phyloP scores from a whole-genome alignment of 2,329 filamentous ascomycete genomes.

The Aureobasidium sp. region DNA sequence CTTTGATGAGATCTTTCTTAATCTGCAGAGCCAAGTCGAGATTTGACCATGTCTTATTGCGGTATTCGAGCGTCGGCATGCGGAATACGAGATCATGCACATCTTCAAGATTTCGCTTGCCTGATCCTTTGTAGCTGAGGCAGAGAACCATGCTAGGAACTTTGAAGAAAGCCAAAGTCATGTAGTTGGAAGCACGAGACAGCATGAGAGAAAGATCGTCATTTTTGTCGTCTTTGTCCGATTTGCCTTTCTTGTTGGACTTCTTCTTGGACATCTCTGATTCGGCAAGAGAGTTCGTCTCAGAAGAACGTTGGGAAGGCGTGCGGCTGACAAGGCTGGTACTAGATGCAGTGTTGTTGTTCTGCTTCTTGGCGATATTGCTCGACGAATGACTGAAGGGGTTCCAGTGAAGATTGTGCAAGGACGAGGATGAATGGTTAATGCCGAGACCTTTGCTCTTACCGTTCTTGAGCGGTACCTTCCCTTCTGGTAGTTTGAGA shows the following conservation, averaged over 20 bases:
- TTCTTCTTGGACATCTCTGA: conserved; percentile 24
- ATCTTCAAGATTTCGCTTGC: conserved; percentile 91
- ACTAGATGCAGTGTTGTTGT: conserved; percentile 22
- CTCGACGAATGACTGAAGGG: conserved; percentile 34
- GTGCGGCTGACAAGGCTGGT: conserved; percentile 23
- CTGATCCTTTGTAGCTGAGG: conserved; percentile 92
- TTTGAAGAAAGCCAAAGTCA: conserved; percentile 93
- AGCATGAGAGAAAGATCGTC: conserved; percentile 98
- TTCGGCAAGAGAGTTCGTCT: conserved; percentile 18
- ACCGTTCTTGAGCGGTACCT: conserved; percentile 21
- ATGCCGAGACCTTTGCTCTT: conserved; percentile 29
- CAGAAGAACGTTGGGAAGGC: conserved; percentile 26
- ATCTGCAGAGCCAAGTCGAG: conserved; percentile 85
- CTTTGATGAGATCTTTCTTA: conserved; percentile 90
- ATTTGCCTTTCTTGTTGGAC: conserved; percentile 32
- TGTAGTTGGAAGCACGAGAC: conserved; percentile 86
- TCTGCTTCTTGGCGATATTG: conserved; percentile 17
- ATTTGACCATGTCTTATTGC: conserved; percentile 99
- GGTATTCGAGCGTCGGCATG: conserved; percentile 87
- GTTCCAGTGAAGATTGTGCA: conserved; percentile 30
- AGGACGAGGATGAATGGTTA: conserved; percentile 15
- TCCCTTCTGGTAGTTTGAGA: conserved; percentile 47
- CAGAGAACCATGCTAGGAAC: conserved; percentile 93
- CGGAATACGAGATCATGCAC: conserved; percentile 97
- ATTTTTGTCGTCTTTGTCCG: conserved; percentile 51